Base-by-base conservation (phyloP, 129 eudicot genomes). In the Lonicera japonica region DNA sequence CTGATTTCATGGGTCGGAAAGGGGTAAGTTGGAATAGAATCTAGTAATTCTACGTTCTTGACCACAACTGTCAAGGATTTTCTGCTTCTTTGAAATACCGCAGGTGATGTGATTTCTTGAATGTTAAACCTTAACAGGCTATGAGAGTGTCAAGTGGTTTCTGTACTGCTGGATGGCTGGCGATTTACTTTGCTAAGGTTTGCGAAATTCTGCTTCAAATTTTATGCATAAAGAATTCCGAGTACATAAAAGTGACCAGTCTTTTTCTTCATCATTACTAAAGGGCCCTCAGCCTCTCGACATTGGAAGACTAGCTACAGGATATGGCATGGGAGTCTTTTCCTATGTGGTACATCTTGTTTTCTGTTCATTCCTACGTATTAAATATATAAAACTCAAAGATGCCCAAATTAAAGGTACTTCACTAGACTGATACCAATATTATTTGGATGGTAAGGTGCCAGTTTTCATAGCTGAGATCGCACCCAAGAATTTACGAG, bases 1-100 rank as follows among this genome's bases (percentile, higher is more conserved):
- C 86, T 48, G 86, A 83, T 80, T 55, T 66, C 60, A 55, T 80
- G 21, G 86, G 90, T 22, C 86, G 90, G 40, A 83, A 83, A 83
- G 86, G 86, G 79, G 90, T 83, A 80, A 76, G 69, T 41, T 58
- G 45, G 54, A 8, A 1, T 40, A 21, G 54, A 41, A 41, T 59
- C 8, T 50, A 46, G 60, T 39, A 7, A 20, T 24, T 11, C 61
- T 58, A 47, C 51, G 60, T 38, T n/a, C 25, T 56, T 52, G 25
- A 8, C 65, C 53, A 39, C 56, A 0, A n/a, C 47, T 12, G 24
- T 60, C 43, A 64, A 55, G 51, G 36, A 19, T 34, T 55, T 54
- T 57, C 36, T 53, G 60, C 12, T 19, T 22, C 55, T 50, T 23
- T 64, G 45, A 64, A 7, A 29, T 48, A 18, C 5, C 15, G 34